phyloP scores from a whole-genome alignment of 805 yeast species.

The Lachancea quebecensis region DNA sequence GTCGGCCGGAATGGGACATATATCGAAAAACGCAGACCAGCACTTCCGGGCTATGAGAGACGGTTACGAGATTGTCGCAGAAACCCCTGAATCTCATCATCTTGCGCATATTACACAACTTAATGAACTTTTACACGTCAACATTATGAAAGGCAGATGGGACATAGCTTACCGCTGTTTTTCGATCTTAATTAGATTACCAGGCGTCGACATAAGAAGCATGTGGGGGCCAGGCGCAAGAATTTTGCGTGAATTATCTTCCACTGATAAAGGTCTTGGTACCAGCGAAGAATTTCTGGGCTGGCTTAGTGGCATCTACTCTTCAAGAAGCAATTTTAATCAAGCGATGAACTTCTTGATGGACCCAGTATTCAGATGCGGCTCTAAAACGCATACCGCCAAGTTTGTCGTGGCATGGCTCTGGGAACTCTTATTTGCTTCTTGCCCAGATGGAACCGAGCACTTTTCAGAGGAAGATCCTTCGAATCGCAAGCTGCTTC shows the following conservation, averaged over 20 bases:
- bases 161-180: constrained; percentile 46
- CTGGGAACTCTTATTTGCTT: constrained; percentile 20
- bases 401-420: constrained; percentile 24
- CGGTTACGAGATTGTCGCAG: constrained; percentile 17
- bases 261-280: constrained; percentile 1
- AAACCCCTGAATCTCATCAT: constrained; percentile 11
- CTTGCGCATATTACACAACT: constrained; percentile 26
- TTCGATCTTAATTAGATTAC: constrained; percentile 41
- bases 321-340: constrained; percentile 19
- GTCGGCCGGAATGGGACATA: constrained; percentile 12
- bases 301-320: constrained; percentile 26
- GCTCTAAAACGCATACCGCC: constrained; percentile 27
- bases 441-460: neutral
- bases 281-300: constrained; percentile 20
- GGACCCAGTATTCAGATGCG: constrained; percentile 26
- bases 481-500: constrained; percentile 3
- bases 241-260: constrained; percentile 33
- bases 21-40: constrained; percentile 9
- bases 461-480: neutral
- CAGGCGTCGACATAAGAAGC: constrained; percentile 44
- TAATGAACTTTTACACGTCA: constrained; percentile 42
- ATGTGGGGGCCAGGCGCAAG: constrained; percentile 63
- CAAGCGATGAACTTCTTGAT: constrained; percentile 20
- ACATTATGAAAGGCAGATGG: constrained; percentile 48
- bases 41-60: constrained; percentile 15